Conservation (phyloP, 495 filamentous ascomycete species). For the Elasticomyces elasticus region DNA sequence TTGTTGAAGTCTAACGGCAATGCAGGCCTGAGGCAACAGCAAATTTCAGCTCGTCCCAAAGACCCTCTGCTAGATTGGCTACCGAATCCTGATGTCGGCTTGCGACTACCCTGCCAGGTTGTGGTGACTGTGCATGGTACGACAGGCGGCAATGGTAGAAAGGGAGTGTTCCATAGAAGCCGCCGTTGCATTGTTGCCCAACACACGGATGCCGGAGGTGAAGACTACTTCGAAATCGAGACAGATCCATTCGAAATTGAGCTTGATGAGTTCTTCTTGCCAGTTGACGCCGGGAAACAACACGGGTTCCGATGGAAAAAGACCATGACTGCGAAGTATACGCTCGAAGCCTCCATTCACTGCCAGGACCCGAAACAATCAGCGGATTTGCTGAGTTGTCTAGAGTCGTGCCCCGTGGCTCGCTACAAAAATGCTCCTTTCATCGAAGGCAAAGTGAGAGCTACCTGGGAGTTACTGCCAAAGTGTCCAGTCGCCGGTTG, state of each 20-base stretch:
- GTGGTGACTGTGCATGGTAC: constrained; percentile 2
- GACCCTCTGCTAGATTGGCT: not conserved
- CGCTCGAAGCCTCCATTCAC: constrained; percentile 5
- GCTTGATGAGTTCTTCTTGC: constrained; percentile 9
- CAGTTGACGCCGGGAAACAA: not conserved
- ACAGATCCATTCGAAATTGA: constrained; percentile 8
- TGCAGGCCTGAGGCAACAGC: not conserved
- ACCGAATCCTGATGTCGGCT: constrained; percentile 2
- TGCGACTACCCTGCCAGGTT: constrained; percentile 10
- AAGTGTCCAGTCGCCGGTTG: constrained; percentile 6
- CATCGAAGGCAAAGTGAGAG: constrained; percentile 3
- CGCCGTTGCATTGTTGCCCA: not conserved
- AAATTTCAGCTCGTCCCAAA: not conserved
- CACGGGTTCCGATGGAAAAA: constrained; percentile 15
- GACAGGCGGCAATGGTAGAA: not conserved
- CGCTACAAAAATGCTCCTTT: not conserved
- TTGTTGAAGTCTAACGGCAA: not conserved
- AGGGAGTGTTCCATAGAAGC: not conserved
- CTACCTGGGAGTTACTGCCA: constrained; percentile 11
- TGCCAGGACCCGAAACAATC: constrained; percentile 10
- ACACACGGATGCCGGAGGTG: not conserved
- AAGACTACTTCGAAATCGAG: constrained; percentile 6
- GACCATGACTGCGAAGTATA: constrained; percentile 9
- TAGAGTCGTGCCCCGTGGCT: constrained; percentile 3
- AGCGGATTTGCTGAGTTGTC: constrained; percentile 2